phyloP scores from a whole-genome alignment of 2,329 filamentous ascomycete species.

The Colletotrichum tofieldiae region DNA sequence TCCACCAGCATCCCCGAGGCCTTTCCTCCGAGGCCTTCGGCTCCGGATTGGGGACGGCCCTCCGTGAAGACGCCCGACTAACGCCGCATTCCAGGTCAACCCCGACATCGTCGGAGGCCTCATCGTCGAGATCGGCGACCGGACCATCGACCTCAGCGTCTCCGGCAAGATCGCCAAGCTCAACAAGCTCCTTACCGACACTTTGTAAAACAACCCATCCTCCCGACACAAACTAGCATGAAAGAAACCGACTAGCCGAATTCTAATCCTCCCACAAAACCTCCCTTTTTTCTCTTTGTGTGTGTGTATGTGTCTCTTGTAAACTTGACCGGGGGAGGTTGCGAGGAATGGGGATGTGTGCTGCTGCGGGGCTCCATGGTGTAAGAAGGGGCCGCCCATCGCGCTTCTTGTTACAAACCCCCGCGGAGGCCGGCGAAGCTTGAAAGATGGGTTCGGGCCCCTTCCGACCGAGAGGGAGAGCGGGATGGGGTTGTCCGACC shows the following conservation, averaged over 20 bases:
- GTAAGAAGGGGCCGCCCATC: not conserved
- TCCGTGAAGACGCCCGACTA: not conserved
- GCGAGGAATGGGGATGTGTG: conserved; percentile 6
- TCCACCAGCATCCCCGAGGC: not conserved
- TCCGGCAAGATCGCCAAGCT: conserved; percentile 96
- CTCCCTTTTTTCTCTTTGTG: conserved; percentile 30
- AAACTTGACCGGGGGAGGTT: conserved; percentile 30
- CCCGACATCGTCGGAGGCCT: conserved; percentile 94
- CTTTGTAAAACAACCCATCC: conserved; percentile 79
- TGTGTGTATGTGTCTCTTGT: conserved; percentile 40
- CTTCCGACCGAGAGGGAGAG: conserved; percentile 3
- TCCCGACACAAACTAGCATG: conserved; percentile 19
- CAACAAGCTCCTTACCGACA: conserved; percentile 98
- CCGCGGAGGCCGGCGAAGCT: conserved; percentile 7
- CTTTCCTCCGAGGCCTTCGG: not conserved
- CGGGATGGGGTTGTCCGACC: conserved; percentile 1
- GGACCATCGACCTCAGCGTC: conserved; percentile 97
- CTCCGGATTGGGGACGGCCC: not conserved
- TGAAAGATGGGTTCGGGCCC: not conserved
- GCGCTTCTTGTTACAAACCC: not conserved
- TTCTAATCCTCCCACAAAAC: conserved; percentile 27
- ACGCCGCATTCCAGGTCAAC: conserved; percentile 77
- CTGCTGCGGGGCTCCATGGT: conserved; percentile 9
- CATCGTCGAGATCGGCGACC: conserved; percentile 96
- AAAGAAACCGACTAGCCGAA: conserved; percentile 32